Base-by-base conservation (phyloP, 2,329 filamentous ascomycete species). In the Nothomitra cinnamomea region DNA sequence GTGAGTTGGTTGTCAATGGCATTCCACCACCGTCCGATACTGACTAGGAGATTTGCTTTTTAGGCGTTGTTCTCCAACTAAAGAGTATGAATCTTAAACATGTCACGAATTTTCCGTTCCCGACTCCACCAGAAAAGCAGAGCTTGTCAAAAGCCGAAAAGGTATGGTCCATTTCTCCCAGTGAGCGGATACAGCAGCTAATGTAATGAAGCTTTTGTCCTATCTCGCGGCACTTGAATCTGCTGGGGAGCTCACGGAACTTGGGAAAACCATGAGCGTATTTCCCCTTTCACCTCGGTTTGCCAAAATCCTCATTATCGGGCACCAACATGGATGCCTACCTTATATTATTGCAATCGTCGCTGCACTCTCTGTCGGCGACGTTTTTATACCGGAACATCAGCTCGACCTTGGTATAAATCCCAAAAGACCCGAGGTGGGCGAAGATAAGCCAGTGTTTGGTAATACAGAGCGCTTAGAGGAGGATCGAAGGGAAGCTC, bases 1-100 rank as follows among this genome's bases (percentile, higher is more conserved):
- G 68, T 32, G 10, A 36, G 52, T 19, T 15, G 13, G 25, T 4
- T 5, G 17, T 21, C n/a, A 21, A 36, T 17, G 19, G 22, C 7
- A 24, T n/a, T 13, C 17, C 10, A 43, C 10, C 38, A 25, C 2
- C 17, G 3, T 13, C 2, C 38, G 68, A 35, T 19, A 15, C 41
- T 55, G 12, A 55, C 38, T 17, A 36, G 36, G 52, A 38, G 8
- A 36, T 19, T 17, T 3, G 12, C 12, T 17, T 32, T 21, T 17
- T 1, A 57, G 50, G 84, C 17, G 79, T 96, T 2, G 89, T 96
- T 1, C 72, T 98, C 38, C 89, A 95, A 65, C 79, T 98, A 61
- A 98, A 96, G 71, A 81, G 84, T 51, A 95, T 98, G 86, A 86
- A 88, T 53, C 78, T 95, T 90, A 56, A 82, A 89, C 55, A 84